Evolutionary conservation across 352 stramenopile genomes (phyloP).

Genomic region (Phytophthora vignae): DNA sequence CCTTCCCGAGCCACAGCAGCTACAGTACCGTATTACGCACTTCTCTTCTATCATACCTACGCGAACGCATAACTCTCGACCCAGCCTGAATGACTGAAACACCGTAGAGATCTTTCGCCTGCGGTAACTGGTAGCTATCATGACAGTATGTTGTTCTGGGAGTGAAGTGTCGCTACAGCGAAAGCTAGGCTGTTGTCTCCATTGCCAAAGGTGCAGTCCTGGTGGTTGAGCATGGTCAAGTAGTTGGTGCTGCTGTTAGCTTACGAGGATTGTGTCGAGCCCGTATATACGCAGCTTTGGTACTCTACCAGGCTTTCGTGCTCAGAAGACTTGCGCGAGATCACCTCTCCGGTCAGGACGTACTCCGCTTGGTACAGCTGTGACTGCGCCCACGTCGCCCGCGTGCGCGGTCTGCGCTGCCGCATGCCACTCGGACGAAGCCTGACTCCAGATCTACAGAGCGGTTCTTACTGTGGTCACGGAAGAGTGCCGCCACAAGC

Average conservation of each 20-base stretch:
- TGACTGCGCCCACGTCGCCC: constrained; percentile 24
- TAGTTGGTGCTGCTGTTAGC: constrained; percentile 51
- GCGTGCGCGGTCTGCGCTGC: constrained; percentile 28
- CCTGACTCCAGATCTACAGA: constrained; percentile 35
- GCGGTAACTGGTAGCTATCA: too few relatives aligned
- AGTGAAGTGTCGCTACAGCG: background rate
- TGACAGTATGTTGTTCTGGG: background rate
- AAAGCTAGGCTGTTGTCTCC: constrained; percentile 55
- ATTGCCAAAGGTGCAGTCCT: constrained; percentile 52
- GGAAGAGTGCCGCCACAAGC: constrained; percentile 2
- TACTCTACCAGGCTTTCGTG: constrained; percentile 54
- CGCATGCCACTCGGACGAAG: constrained; percentile 13
- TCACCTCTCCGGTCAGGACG: constrained; percentile 11
- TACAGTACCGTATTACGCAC: background rate
- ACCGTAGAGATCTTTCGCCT: too few relatives aligned
- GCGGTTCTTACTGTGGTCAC: constrained; percentile 21
- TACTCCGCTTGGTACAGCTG: constrained; percentile 23
- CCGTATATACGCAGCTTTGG: constrained; percentile 42
- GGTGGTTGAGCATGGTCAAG: constrained; percentile 56
- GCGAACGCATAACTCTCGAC: too few relatives aligned
- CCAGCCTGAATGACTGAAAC: too few relatives aligned
- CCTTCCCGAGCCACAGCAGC: background rate
- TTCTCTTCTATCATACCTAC: too few relatives aligned
- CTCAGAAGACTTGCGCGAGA: constrained; percentile 29
- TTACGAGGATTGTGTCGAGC: constrained; percentile 33